Base-by-base conservation (phyloP, 2,329 filamentous ascomycete genomes). In the Didymella sp. region DNA sequence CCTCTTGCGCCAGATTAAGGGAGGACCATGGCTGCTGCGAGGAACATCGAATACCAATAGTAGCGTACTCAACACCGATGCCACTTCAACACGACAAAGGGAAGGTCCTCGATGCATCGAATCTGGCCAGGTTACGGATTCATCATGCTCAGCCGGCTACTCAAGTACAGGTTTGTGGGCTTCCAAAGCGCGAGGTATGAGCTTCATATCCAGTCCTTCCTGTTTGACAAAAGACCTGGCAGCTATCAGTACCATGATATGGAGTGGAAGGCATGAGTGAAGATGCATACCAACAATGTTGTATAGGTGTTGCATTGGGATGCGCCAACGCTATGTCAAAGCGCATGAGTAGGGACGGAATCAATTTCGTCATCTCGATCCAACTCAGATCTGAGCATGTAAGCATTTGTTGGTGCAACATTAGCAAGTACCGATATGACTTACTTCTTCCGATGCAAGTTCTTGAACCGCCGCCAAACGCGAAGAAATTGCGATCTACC, bases 331-430 rank as follows among this genome's bases (percentile, higher is more conserved):
- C 66, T 13, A 76, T 30, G 30, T 76, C 67, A 41, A 70, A 76
- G 35, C 68, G 71, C 63, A 72, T 58, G 48, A 76, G 72, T 7
- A 77, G 59, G 2, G 73, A 71, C 4, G 74, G 73, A 6, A 77
- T 70, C 8, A 77, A 57, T 25, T 64, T 66, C 3, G 60, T 67
- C 67, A 76, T 74, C 47, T 75, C 73, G 53, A 76, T 69, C 74
- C 73, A 76, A 19, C 58, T 60, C 30, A 60, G 24, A 37, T 60
- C 58, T 60, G 22, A 3, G 17, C 1, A 24, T 7, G 24, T 47
- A 22, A 50, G 38, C 9, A 6, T 15, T 9, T 25, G 9, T 5
- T 30, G 12, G 8, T 5, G 17, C 22, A 27, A 28, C 7, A 7
- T 3, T 15, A 3, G 9, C 28, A 9, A 22, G 2, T 9, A 7